Base-by-base conservation (phyloP, 257 asterid species). In the Nicotiana obtusifolia region DNA sequence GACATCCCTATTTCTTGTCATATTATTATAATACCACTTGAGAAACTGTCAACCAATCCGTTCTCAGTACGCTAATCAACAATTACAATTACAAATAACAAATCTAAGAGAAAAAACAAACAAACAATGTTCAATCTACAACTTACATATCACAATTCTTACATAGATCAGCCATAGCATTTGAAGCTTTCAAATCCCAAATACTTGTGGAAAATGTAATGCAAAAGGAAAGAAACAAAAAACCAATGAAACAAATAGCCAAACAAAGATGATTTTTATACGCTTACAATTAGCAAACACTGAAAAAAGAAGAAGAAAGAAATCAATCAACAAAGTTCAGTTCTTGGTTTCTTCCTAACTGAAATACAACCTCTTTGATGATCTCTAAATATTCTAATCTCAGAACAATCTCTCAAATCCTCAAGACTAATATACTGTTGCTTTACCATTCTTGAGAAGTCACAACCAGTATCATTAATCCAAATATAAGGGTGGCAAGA, bases 401-500 rank as follows among this genome's bases (percentile, higher is more conserved):
- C 98, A n/a, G 92, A 93, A 76, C 84, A 94, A 82, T 93, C 96
- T 82, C 95, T 90, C 87, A 93, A 85, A 35, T 94, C 97, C 31
- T 92, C 96, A 59, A 94, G 96, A 82, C 97, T 92, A 26, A 94
- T 87, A 16, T 93, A 93, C 13, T 94, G 98, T 66, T 94, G 97
- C 87, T 92, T 94, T 30, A 94, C 97, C 97, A 93, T 90, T 84
- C 96, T 94, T 4, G 95, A 89, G 47, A 89, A 93, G 53, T 93
- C 92, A 54, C 93, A 88, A 2, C 91, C 92, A 2, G 88, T 84
- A 20, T 93, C 97, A 81, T 92, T 92, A 81, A 94, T 89, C 98
- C 97, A 94, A n/a, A 94, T 87, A 57, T 93, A 94, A 57, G 98
- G 98, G 59, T 94, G 98, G 15, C 97, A 94, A 1, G 97, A 89